Conservation (phyloP, 2,329 filamentous ascomycete genomes). For the Trichoderma afroharzianum region DNA sequence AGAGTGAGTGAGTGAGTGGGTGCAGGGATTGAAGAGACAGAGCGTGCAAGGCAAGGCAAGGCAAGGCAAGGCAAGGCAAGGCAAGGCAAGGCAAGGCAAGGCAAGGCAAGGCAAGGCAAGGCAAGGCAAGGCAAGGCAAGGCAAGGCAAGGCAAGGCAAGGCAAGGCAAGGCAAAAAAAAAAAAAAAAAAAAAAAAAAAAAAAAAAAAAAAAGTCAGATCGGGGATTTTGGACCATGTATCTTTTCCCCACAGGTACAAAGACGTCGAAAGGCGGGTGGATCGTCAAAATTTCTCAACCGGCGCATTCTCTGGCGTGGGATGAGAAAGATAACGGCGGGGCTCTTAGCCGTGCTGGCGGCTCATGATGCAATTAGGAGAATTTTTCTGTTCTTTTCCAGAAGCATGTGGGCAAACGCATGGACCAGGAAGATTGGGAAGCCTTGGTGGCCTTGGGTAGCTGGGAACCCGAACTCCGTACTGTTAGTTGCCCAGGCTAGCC, state of each 20-base stretch:
- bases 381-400: slow-evolving; percentile 11
- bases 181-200: not conserved
- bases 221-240: slow-evolving; percentile 10
- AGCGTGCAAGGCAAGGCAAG: too few species aligned
- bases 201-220: slow-evolving; percentile 6
- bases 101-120: too few species aligned
- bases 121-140: too few species aligned
- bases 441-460: not conserved
- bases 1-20: not conserved
- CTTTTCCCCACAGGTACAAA: slow-evolving; percentile 18
- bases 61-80: too few species aligned
- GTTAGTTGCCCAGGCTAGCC: not conserved
- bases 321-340: slow-evolving; percentile 13
- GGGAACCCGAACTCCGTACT: not conserved
- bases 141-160: too few species aligned
- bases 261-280: not conserved
- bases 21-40: not conserved
- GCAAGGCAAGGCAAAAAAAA: too few species aligned
- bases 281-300: slow-evolving; percentile 16
- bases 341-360: not conserved
- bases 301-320: slow-evolving; percentile 1
- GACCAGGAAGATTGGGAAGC: not conserved
- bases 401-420: slow-evolving; percentile 16
- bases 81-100: too few species aligned
- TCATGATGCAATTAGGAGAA: slow-evolving; percentile 18